Evolutionary conservation across 148 eudicot species (phyloP), one percentile per base, ranked within the genome.

Genomic region (Rheum nobile): DNA sequence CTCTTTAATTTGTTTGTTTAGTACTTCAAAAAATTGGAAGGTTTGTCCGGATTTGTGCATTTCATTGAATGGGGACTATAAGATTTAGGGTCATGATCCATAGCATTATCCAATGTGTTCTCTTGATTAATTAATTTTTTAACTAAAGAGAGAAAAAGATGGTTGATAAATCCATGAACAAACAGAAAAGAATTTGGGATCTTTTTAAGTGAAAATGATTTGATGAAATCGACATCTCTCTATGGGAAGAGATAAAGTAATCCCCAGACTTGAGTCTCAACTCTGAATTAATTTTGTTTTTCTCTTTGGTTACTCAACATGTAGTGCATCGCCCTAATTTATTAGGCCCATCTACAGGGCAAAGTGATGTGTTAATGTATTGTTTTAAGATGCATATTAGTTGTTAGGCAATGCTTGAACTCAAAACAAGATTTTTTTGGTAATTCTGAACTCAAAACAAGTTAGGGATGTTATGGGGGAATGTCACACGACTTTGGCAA

Each of bases 401-500:
- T n/a, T n/a, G 16, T 16, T 47, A 4, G n/a, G 16, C 55, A 16
- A n/a, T n/a, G n/a, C n/a, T n/a, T n/a, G n/a, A n/a, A n/a, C n/a
- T n/a, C n/a, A n/a, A n/a, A n/a, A n/a, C n/a, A n/a, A n/a, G n/a
- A n/a, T n/a, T n/a, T n/a, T n/a, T n/a, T n/a, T n/a, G n/a, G n/a
- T n/a, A n/a, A n/a, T n/a, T n/a, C n/a, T n/a, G n/a, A n/a, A n/a
- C n/a, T n/a, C n/a, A n/a, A n/a, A n/a, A n/a, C n/a, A n/a, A n/a
- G n/a, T n/a, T n/a, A n/a, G n/a, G n/a, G n/a, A n/a, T n/a, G n/a
- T n/a, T n/a, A n/a, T n/a, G n/a, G n/a, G n/a, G n/a, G n/a, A 52
- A 87, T 85, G 65, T 86, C 86, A 79, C 88, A 81, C 22, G 90
- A 87, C 80, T 85, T 87, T 11, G 90, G 90, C 79, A 87, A 69